Evolutionary conservation across 208 protist species (phyloP).

Genomic region (Acanthamoeba healyi): DNA sequence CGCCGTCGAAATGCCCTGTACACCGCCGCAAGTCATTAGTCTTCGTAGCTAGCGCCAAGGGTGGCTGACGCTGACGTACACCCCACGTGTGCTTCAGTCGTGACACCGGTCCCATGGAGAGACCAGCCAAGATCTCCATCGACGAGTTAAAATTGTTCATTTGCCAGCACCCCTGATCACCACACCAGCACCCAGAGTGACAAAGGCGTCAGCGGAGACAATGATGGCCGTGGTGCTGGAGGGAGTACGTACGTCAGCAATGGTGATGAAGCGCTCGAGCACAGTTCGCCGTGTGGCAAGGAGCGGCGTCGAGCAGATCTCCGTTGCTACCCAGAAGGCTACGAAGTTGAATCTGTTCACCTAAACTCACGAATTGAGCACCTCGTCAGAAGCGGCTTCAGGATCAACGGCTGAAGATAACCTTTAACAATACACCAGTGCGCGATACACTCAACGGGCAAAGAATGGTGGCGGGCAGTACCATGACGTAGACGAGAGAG

Average conservation of each 20-base stretch:
- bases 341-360: constrained; percentile 56
- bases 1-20: constrained; percentile 27
- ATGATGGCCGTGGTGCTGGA: not conserved
- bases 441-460: too few species aligned
- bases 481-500: constrained; percentile 67
- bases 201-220: too few species aligned
- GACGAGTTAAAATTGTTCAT: constrained; percentile 68
- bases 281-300: not conserved
- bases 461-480: not conserved
- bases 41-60: too few species aligned
- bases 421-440: too few species aligned
- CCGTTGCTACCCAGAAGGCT: constrained; percentile 50
- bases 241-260: not conserved
- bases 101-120: constrained; percentile 48
- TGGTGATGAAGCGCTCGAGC: constrained; percentile 57
- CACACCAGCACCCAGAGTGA: not conserved
- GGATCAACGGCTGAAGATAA: too few species aligned
- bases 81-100: constrained; percentile 53
- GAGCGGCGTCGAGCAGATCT: constrained; percentile 7
- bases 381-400: too few species aligned
- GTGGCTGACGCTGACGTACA: not conserved
- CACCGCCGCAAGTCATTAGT: not conserved
- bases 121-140: constrained; percentile 60
- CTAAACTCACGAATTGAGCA: not conserved
- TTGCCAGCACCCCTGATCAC: constrained; percentile 19